Evolutionary conservation across 1,139 yeast species (phyloP).

Genomic region (Debaryomycetaceae sp.): DNA sequence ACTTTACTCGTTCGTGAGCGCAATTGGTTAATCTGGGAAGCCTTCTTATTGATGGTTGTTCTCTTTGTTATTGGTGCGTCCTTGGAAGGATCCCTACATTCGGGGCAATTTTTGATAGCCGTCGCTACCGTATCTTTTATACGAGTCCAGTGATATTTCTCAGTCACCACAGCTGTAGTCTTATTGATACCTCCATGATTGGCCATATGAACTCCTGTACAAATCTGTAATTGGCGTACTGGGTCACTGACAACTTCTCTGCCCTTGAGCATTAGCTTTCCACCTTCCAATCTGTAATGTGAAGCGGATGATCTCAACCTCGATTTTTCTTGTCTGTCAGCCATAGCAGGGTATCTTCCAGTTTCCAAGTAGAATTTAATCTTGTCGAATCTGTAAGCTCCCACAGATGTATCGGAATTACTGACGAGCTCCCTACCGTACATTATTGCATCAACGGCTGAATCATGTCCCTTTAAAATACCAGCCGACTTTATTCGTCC

Average conservation of each 20-base stretch:
- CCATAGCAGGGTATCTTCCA: conserved; percentile 80
- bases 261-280: conserved; percentile 72
- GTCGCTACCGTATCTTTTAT: conserved; percentile 84
- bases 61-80: conserved; percentile 31
- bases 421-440: conserved; percentile 59
- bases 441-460: conserved; percentile 77
- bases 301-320: conserved; percentile 79
- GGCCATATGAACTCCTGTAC: conserved; percentile 63
- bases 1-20: conserved; percentile 13
- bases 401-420: conserved; percentile 46
- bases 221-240: conserved; percentile 68
- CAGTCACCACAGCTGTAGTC: conserved; percentile 74
- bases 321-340: conserved; percentile 80
- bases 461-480: conserved; percentile 75
- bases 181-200: conserved; percentile 90
- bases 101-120: conserved; percentile 72
- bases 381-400: conserved; percentile 69
- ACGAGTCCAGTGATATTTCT: conserved; percentile 85
- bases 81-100: conserved; percentile 53
- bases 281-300: conserved; percentile 68
- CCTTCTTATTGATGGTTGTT: conserved; percentile 18
- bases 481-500: conserved; percentile 87
- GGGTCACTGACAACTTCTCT: conserved; percentile 80
- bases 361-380: conserved; percentile 77
- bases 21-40: conserved; percentile 7